Conservation (phyloP, 139 green algal genomes). For the Chlorella vulgaris region DNA sequence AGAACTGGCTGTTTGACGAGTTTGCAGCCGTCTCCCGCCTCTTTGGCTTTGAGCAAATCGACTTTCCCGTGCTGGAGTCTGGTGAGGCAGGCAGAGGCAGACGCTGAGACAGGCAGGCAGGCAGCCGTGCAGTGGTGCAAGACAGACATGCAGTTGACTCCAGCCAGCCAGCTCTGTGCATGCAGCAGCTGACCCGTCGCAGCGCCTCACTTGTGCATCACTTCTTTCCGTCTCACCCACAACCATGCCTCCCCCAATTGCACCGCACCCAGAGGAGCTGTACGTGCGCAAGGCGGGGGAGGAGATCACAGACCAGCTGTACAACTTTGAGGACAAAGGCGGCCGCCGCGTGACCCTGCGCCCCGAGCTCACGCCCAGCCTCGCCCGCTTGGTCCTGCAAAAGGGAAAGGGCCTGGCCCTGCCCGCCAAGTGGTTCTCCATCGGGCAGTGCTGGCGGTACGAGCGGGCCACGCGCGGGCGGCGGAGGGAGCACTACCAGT, state of each 20-base stretch:
- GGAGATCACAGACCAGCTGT: constrained; percentile 98
- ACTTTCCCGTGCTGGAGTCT: constrained; percentile 94
- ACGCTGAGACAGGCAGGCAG: no score
- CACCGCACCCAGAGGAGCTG: constrained; percentile 81
- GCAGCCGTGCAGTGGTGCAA: no score
- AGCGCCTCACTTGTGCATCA: no score
- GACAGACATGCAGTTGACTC: no score
- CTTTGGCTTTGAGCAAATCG: constrained; percentile 95
- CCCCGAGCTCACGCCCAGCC: constrained; percentile 95
- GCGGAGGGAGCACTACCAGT: constrained; percentile 97
- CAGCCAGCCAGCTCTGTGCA: no score
- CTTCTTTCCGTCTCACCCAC: neutral
- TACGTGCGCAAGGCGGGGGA: constrained; percentile 97
- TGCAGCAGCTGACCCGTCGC: neutral
- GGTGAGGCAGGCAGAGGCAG: no score
- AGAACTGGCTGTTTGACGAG: constrained; percentile 93
- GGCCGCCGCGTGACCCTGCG: constrained; percentile 85
- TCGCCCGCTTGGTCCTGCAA: constrained; percentile 80
- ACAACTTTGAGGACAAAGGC: constrained; percentile 99
- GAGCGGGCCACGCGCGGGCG: constrained; percentile 93
- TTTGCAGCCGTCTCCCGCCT: constrained; percentile 66
- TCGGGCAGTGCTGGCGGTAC: constrained; percentile 97
- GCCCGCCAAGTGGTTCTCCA: constrained; percentile 96
- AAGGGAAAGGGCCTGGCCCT: constrained; percentile 74
- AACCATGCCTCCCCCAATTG: neutral